Percentiles rank a stretch among this genome's conserved stretches.
phyloP scores from a whole-genome alignment of 192 early-diverging fungal genomes.

The Backusella tuberculispora region DNA sequence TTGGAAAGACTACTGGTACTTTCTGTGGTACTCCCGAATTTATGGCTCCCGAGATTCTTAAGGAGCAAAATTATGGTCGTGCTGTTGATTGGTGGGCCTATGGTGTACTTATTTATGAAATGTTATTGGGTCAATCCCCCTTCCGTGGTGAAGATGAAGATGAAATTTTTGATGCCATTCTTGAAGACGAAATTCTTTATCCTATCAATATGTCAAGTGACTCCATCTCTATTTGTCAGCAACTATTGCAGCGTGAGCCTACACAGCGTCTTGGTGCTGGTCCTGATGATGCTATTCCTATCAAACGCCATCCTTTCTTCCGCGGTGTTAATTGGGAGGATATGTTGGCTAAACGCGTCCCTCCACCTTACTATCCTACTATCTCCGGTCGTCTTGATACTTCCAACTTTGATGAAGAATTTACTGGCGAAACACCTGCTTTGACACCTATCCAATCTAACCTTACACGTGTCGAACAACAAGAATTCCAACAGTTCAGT shows the following conservation, averaged over 20 bases:
- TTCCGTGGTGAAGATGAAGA: constrained; percentile 81
- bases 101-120: constrained; percentile 86
- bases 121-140: constrained; percentile 83
- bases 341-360: constrained; percentile 80
- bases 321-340: constrained; percentile 95
- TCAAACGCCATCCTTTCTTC: constrained; percentile 95
- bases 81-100: constrained; percentile 90
- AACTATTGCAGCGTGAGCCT: constrained; percentile 85
- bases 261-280: constrained; percentile 82
- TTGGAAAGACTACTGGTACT: constrained; percentile 41
- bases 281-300: constrained; percentile 84
- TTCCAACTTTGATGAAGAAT: constrained; percentile 98
- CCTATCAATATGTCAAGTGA: constrained; percentile 50
- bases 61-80: constrained; percentile 61
- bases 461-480: constrained; percentile 80
- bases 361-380: constrained; percentile 87
- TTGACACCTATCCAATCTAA: constrained; percentile 91
- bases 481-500: constrained; percentile 92
- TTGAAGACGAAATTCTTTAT: constrained; percentile 74
- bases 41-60: constrained; percentile 66
- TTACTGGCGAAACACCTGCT: constrained; percentile 89
- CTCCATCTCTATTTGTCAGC: constrained; percentile 31
- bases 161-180: constrained; percentile 80
- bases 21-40: constrained; percentile 80
- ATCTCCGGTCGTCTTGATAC: constrained; percentile 78